Conservation (phyloP, 164 flowering plant species). For the Pachysandra terminalis region DNA sequence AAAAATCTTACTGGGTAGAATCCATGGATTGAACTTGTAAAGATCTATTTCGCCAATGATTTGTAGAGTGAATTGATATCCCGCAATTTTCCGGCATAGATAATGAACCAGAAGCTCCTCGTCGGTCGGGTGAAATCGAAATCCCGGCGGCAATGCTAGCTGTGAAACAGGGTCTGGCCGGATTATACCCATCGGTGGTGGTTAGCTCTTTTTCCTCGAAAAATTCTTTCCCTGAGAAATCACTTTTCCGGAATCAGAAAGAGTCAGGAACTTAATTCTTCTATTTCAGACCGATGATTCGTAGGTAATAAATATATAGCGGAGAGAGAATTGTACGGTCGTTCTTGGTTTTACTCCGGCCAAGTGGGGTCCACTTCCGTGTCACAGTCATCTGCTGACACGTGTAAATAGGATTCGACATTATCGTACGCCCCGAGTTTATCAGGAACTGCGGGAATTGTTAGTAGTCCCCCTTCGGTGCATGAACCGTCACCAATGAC, state of each 20-base stretch:
- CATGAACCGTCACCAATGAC: conserved; percentile 26
- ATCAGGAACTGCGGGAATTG: conserved; percentile 13
- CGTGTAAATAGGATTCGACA: conserved; percentile 12
- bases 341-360: too few species aligned
- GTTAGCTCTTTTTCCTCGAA: background rate
- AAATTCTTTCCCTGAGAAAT: background rate
- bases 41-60: conserved; percentile 34
- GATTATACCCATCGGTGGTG: conserved; percentile 16
- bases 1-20: conserved; percentile 28
- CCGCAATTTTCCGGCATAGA: conserved; percentile 30
- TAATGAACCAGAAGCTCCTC: conserved; percentile 37
- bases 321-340: too few species aligned
- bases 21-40: conserved; percentile 35
- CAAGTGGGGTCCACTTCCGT: too few species aligned
- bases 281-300: too few species aligned
- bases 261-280: too few species aligned
- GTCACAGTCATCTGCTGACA: conserved; percentile 10
- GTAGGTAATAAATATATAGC: too few species aligned
- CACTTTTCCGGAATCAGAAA: too few species aligned
- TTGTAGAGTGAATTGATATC: conserved; percentile 19
- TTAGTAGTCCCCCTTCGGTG: background rate
- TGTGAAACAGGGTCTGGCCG: conserved; percentile 22
- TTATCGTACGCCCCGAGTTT: conserved; percentile 32
- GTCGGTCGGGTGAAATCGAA: conserved; percentile 36
- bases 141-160: conserved; percentile 34